Evolutionary conservation across 352 stramenopile genomes (phyloP).

Genomic region (Elongisporangium prolatum): DNA sequence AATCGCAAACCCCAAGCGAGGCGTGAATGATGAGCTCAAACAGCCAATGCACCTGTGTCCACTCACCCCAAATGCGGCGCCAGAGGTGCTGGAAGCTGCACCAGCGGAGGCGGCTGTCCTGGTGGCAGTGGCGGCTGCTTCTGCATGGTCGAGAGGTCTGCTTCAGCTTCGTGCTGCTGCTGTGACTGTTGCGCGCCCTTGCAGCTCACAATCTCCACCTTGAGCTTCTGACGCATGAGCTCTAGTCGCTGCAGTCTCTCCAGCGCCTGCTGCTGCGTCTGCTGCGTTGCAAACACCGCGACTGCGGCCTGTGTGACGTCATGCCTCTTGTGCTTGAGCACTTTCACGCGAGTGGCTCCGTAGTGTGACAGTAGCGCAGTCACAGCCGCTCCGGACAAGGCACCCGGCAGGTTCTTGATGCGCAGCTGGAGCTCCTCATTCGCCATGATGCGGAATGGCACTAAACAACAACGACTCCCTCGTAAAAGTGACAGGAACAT

Average conservation of each 20-base stretch:
- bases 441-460: background rate
- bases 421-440: conserved; percentile 26
- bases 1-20: conserved; percentile 1
- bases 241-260: conserved; percentile 38
- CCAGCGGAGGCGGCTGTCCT: conserved; percentile 4
- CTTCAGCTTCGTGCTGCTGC: conserved; percentile 7
- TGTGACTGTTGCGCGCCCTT: background rate
- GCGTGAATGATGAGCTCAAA: background rate
- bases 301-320: conserved; percentile 34
- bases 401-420: conserved; percentile 52
- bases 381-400: conserved; percentile 51
- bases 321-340: background rate
- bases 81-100: conserved; percentile 31
- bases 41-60: background rate
- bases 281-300: conserved; percentile 29
- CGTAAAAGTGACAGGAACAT: background rate
- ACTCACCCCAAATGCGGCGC: conserved; percentile 73
- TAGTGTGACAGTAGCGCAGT: conserved; percentile 57
- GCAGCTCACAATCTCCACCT: conserved; percentile 22
- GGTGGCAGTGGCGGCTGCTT: conserved; percentile 25
- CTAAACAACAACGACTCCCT: background rate
- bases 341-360: conserved; percentile 39
- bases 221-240: conserved; percentile 46
- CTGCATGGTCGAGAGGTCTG: conserved; percentile 28
- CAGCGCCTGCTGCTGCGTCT: conserved; percentile 31